Evolutionary conservation across 345 rosid genomes (phyloP).

Genomic region (Gossypium stocksii): DNA sequence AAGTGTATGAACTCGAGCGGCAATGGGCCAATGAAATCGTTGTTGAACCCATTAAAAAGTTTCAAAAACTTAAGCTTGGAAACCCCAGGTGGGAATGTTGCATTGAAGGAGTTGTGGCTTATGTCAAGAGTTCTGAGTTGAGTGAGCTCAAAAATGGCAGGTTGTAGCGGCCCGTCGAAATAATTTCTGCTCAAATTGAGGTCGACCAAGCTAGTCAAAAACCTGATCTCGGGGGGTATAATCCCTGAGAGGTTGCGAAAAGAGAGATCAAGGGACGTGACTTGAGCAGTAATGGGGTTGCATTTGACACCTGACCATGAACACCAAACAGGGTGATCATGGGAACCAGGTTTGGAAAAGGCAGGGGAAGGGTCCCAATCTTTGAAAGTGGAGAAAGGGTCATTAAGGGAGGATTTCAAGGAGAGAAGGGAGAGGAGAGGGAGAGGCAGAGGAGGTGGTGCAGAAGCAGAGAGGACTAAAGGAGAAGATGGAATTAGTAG

Average conservation of each 20-base stretch:
- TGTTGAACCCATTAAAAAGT: constrained; percentile 71
- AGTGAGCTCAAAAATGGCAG: constrained; percentile 51
- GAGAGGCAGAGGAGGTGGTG: constrained; percentile 33
- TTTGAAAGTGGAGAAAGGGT: constrained; percentile 48
- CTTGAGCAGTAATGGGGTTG: constrained; percentile 40
- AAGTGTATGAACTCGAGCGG: constrained; percentile 52
- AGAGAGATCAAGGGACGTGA: constrained; percentile 78
- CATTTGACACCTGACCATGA: constrained; percentile 85
- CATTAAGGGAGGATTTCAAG: constrained; percentile 60
- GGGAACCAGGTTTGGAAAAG: constrained; percentile 28
- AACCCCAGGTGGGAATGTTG: constrained; percentile 64
- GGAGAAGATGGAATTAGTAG: constrained; percentile 16
- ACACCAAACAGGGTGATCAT: constrained; percentile 55
- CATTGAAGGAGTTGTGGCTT: constrained; percentile 74
- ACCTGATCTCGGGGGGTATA: constrained; percentile 55
- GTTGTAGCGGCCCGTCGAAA: constrained; percentile 52
- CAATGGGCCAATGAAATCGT: constrained; percentile 61
- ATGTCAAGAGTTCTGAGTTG: constrained; percentile 66
- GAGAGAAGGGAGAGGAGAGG: constrained; percentile 64
- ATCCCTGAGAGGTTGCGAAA: constrained; percentile 61
- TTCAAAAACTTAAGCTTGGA: constrained; percentile 68
- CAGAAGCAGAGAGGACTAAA: constrained; percentile 23
- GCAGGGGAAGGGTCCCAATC: constrained; percentile 53
- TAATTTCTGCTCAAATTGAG: constrained; percentile 69
- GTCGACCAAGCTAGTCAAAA: constrained; percentile 52